phyloP scores from a whole-genome alignment of 345 rosid genomes.

The Acer saccharum region DNA sequence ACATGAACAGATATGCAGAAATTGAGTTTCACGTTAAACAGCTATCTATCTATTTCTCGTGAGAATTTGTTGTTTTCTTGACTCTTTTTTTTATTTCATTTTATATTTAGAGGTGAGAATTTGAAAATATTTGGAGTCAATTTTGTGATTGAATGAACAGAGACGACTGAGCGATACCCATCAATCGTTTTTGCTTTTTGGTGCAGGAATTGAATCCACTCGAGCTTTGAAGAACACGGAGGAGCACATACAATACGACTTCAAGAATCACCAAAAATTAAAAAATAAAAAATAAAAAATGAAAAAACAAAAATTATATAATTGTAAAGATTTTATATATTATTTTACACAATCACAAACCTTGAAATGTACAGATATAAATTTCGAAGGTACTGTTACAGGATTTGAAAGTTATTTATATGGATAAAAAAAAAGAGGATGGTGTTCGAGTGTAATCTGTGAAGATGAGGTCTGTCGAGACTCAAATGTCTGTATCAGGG shows the following conservation, averaged over 20 bases:
- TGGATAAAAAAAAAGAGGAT: too few species aligned
- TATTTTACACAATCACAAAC: background rate
- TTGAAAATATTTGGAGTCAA: slow-evolving; percentile 28
- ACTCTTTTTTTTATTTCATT: background rate
- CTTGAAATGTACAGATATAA: background rate
- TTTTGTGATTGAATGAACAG: slow-evolving; percentile 20
- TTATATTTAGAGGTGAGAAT: background rate
- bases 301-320: background rate
- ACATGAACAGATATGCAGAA: too few species aligned
- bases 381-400: too few species aligned
- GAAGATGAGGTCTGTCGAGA: background rate
- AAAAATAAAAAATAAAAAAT: background rate
- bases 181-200: slow-evolving; percentile 22
- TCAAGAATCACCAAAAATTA: background rate
- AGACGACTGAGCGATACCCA: slow-evolving; percentile 23
- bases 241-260: background rate
- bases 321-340: background rate
- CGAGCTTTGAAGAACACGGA: too few species aligned
- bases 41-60: background rate
- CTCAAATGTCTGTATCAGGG: background rate
- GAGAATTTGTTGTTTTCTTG: background rate
- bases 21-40: background rate
- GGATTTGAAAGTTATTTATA: too few species aligned
- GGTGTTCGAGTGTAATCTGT: too few species aligned
- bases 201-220: background rate